Conservation (phyloP, 305 asterid species). For the Coffea humblotiana region DNA sequence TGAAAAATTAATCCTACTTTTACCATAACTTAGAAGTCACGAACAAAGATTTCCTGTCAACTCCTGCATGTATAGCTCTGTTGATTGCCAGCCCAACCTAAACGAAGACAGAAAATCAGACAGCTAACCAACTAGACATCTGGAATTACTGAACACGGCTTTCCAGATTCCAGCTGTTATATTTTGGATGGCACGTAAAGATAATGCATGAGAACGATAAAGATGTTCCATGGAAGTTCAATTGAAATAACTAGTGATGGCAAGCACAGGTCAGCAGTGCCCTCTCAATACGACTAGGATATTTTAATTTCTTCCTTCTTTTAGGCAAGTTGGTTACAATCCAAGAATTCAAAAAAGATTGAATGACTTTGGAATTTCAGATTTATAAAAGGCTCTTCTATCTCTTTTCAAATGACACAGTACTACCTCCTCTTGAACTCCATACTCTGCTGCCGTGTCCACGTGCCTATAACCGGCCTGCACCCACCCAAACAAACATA, state of each 20-base stretch:
- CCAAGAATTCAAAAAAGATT: background rate
- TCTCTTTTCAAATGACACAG: too few relatives aligned
- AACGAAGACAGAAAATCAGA: background rate
- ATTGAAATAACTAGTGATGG: background rate
- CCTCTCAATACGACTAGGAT: background rate
- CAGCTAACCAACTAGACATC: background rate
- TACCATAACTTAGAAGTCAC: conserved; percentile 70
- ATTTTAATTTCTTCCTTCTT: background rate
- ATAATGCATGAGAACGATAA: background rate
- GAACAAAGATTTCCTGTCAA: conserved; percentile 51
- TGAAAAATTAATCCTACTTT: background rate
- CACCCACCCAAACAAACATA: conserved; percentile 1
- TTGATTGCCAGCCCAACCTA: conserved; percentile 61
- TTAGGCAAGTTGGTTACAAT: background rate
- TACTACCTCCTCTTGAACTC: conserved; percentile 43
- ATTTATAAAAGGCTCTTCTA: background rate
- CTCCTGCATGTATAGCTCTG: conserved; percentile 58
- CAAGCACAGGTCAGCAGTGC: background rate
- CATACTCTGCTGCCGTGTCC: conserved; percentile 60
- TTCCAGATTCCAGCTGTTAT: background rate
- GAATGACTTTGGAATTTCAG: background rate
- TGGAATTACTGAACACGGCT: background rate
- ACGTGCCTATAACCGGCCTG: conserved; percentile 80
- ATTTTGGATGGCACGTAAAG: background rate
- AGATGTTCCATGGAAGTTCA: background rate